phyloP scores from a whole-genome alignment of 2,329 filamentous ascomycete species.

The Zarea fungicola region DNA sequence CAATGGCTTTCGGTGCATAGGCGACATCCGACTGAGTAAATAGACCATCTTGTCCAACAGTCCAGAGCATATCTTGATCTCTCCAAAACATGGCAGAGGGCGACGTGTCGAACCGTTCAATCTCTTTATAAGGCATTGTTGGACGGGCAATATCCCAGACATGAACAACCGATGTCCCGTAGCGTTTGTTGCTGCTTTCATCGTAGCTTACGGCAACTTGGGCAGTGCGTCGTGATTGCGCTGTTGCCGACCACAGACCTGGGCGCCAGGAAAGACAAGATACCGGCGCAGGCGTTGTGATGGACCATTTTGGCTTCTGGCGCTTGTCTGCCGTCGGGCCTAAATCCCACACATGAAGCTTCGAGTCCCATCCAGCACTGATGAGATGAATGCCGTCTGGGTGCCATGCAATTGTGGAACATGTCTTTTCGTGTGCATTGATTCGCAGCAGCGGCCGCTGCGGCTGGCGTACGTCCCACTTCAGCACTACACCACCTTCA shows the following conservation, averaged over 20 bases:
- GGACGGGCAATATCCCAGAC: constrained; percentile 66
- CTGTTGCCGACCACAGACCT: constrained; percentile 59
- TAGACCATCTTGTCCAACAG: constrained; percentile 54
- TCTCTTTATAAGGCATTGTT: constrained; percentile 61
- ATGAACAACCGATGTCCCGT: constrained; percentile 55
- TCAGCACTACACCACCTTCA: constrained; percentile 55
- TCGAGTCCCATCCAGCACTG: constrained; percentile 57
- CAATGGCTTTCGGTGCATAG: constrained; percentile 57
- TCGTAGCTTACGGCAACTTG: constrained; percentile 60
- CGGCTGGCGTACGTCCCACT: constrained; percentile 58
- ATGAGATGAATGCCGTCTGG: constrained; percentile 62
- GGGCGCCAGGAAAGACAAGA: constrained; percentile 58
- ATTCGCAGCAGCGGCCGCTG: constrained; percentile 51
- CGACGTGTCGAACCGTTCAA: constrained; percentile 54
- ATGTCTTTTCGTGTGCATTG: constrained; percentile 56
- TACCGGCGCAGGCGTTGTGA: constrained; percentile 56
- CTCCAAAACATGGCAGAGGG: constrained; percentile 59
- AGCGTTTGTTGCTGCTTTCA: constrained; percentile 47
- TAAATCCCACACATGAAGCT: constrained; percentile 62
- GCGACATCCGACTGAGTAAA: constrained; percentile 63
- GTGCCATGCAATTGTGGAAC: constrained; percentile 60
- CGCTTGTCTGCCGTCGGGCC: constrained; percentile 54
- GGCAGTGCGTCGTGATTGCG: constrained; percentile 53
- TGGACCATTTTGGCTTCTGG: constrained; percentile 59
- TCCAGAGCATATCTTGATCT: constrained; percentile 61